These are phyloP conservation scores for Pestalotiopsis sp. DNA, from an alignment of 2,329 filamentous ascomycete genomes.

Conservation along the genomic window DNA sequence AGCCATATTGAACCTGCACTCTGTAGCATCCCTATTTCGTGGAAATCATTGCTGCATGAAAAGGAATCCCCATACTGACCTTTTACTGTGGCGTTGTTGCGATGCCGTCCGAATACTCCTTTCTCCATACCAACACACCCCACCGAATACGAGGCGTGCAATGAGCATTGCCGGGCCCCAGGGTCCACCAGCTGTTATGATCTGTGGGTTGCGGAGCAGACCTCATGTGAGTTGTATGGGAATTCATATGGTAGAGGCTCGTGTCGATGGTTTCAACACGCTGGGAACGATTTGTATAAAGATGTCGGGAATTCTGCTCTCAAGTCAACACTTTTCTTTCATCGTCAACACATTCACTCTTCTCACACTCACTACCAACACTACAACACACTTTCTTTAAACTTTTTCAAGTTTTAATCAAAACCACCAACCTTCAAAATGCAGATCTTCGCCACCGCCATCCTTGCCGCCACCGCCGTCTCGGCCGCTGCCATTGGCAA, in stretches of 20 bases:
- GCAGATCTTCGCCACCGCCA: slow-evolving; percentile 24
- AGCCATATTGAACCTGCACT: neutral
- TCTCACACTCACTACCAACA: neutral
- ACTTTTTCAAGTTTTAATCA: neutral
- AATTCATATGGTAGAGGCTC: neutral
- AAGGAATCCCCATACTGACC: neutral
- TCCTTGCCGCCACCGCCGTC: slow-evolving; percentile 22
- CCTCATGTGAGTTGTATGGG: neutral
- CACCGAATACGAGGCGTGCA: neutral
- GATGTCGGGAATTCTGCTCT: neutral
- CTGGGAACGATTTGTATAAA: neutral
- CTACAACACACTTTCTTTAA: neutral
- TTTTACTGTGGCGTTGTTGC: neutral
- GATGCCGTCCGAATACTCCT: neutral
- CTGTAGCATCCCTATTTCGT: neutral
- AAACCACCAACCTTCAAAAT: slow-evolving; percentile 22
- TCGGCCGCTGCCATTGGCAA: slow-evolving; percentile 15
- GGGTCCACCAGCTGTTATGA: neutral
- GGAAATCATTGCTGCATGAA: neutral
- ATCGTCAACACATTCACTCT: neutral
- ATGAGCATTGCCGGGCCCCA: neutral
- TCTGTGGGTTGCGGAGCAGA: neutral
- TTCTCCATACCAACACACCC: neutral
- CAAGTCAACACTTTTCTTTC: neutral
- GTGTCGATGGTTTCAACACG: neutral